These are phyloP conservation scores for Castanea mollissima DNA, from an alignment of 306 rosid species.

Conservation along the genomic window DNA sequence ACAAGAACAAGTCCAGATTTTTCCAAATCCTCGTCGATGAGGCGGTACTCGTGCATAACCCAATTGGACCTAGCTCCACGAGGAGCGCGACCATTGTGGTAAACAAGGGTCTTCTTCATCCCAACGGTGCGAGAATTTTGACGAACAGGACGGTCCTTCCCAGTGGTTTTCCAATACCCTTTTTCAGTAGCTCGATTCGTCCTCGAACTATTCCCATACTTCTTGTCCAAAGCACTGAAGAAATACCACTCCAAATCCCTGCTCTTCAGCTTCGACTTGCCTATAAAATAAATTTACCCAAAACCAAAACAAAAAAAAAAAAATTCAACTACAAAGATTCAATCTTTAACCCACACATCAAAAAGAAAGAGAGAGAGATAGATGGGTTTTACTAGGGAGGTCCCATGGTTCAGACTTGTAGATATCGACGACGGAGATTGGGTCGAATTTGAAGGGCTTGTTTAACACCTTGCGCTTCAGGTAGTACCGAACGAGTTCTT, in stretches of 20 bases:
- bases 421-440: slow-evolving; percentile 63
- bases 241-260: slow-evolving; percentile 95
- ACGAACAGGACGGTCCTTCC: slow-evolving; percentile 64
- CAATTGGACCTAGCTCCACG: slow-evolving; percentile 72
- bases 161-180: slow-evolving; percentile 98
- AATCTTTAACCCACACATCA: background rate
- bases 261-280: slow-evolving; percentile 62
- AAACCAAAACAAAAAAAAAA: background rate
- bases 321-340: background rate
- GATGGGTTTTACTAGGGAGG: slow-evolving; percentile 61
- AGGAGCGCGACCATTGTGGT: slow-evolving; percentile 81
- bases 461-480: slow-evolving; percentile 68
- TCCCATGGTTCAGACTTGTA: slow-evolving; percentile 95
- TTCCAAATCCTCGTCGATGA: slow-evolving; percentile 54
- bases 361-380: background rate
- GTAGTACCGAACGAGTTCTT: slow-evolving; percentile 70
- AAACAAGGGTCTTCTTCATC: slow-evolving; percentile 94
- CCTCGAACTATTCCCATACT: slow-evolving; percentile 76
- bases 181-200: slow-evolving; percentile 83
- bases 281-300: slow-evolving; percentile 22
- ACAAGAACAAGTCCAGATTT: slow-evolving; percentile 56
- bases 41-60: slow-evolving; percentile 95
- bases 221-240: slow-evolving; percentile 72
- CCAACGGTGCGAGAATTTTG: slow-evolving; percentile 44
- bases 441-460: slow-evolving; percentile 43